phyloP scores from a whole-genome alignment of 2,329 filamentous ascomycete genomes.

The Sclerotinia spermophila region DNA sequence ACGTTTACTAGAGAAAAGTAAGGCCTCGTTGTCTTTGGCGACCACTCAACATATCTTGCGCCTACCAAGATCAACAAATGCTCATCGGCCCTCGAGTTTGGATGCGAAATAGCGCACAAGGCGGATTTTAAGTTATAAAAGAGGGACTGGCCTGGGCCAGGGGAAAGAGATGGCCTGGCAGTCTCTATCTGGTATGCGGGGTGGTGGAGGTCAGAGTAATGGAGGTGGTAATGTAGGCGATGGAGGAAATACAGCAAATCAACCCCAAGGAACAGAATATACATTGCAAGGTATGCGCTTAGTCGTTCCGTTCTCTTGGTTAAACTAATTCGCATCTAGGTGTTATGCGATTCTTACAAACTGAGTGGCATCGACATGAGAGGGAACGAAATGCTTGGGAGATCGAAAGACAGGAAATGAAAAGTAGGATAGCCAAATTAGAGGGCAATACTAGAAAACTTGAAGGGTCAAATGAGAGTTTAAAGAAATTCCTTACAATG shows the following conservation, averaged over 20 bases:
- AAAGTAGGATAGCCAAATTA: slow-evolving; percentile 88
- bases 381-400: slow-evolving; percentile 98
- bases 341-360: slow-evolving; percentile 98
- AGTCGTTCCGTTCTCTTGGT: not conserved
- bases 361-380: slow-evolving; percentile 98
- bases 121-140: slow-evolving; percentile 19
- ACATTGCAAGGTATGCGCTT: slow-evolving; percentile 59
- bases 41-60: slow-evolving; percentile 23
- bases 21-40: slow-evolving; percentile 23
- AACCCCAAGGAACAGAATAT: slow-evolving; percentile 64
- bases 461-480: slow-evolving; percentile 81
- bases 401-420: slow-evolving; percentile 99
- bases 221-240: slow-evolving; percentile 31
- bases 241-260: slow-evolving; percentile 38
- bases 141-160: slow-evolving; percentile 22
- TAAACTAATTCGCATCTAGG: slow-evolving; percentile 58
- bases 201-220: slow-evolving; percentile 31
- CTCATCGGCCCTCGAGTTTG: slow-evolving; percentile 19
- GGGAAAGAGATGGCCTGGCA: slow-evolving; percentile 63
- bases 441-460: slow-evolving; percentile 86
- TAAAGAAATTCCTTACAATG: slow-evolving; percentile 87
- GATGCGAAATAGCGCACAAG: slow-evolving; percentile 22
- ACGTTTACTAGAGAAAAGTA: slow-evolving; percentile 15
- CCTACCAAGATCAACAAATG: slow-evolving; percentile 26
- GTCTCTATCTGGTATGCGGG: slow-evolving; percentile 54